These are phyloP conservation scores for Irpex rosettiformis DNA, from an alignment of 1,284 basidiomycete species.

Conservation along the genomic window DNA sequence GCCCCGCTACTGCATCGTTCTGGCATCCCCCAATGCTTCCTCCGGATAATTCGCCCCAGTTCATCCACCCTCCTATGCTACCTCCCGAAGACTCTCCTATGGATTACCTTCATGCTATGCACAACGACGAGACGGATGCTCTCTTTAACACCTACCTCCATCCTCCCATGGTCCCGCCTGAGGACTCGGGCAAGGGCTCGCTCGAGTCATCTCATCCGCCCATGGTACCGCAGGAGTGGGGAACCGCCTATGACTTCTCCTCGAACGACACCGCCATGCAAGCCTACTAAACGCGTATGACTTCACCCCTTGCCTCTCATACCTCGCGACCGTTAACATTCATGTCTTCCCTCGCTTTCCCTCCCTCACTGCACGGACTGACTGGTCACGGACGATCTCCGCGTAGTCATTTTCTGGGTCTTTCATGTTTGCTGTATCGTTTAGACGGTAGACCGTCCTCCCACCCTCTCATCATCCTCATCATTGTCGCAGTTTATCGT, in stretches of 20 bases:
- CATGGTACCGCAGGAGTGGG: conserved; percentile 36
- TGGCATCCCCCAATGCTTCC: conserved; percentile 74
- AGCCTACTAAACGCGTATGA: conserved; percentile 19
- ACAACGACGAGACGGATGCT: conserved; percentile 37
- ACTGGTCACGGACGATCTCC: conserved; percentile 10
- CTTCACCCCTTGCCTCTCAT: neutral
- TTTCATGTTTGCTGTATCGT: conserved; percentile 3
- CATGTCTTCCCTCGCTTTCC: neutral
- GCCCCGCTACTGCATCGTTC: conserved; percentile 49
- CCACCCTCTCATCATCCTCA: neutral
- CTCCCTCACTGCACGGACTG: conserved; percentile 8
- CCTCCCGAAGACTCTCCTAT: conserved; percentile 44
- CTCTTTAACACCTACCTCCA: conserved; percentile 54
- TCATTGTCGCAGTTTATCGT: conserved; percentile 3
- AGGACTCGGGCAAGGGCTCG: conserved; percentile 32
- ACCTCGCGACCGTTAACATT: neutral
- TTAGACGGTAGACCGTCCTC: conserved; percentile 14
- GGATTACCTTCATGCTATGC: conserved; percentile 46
- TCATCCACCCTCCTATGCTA: conserved; percentile 61
- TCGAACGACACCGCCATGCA: conserved; percentile 28
- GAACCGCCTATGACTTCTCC: conserved; percentile 22
- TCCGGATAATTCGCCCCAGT: conserved; percentile 46
- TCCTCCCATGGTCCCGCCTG: conserved; percentile 46
- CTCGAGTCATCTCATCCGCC: conserved; percentile 36
- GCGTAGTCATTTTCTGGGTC: conserved; percentile 10